Evolutionary conservation across 2,329 filamentous ascomycete genomes (phyloP), one percentile per base, ranked within the genome.

Genomic region (Aspergillus sp.): DNA sequence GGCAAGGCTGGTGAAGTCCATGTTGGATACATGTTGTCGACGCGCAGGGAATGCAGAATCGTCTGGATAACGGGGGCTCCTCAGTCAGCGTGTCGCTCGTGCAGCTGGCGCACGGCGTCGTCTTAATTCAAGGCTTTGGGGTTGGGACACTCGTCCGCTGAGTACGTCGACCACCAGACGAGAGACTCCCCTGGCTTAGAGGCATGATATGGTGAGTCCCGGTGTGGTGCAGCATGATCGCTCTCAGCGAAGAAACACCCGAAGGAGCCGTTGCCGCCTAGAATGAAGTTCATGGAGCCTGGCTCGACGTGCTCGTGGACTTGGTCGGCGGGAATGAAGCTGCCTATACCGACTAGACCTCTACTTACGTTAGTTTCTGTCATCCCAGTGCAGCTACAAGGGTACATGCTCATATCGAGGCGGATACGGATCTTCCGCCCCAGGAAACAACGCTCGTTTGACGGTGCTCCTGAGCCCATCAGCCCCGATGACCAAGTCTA

Each of bases 181-280:
- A 73, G 50, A 7, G 57, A 53, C 13, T 64, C 53, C 2, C 66
- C 65, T 2, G 63, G 65, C 7, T 55, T 50, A 2, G 60, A 58
- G 12, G 62, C 50, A 22, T 63, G 48, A 30, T 55, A 60, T 22
- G 58, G 46, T 9, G 60, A 58, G 49, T 64, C 52, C 17, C 60
- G 46, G 37, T 61, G 49, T 2, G 53, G 47, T 12, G 53, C 56
- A 2, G 52, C 45, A 7, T 45, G 7, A 3, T 57, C 50, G 37
- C 59, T 64, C 6, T 56, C 53, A 12, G 63, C 56, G 44, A 67
- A 70, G 22, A 70, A 68, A 54, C 76, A 77, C 1, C 75, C 75
- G 52, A 78, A 77, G 55, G 77, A 78, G 0, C 75, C 75, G 45
- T 74, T 74, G 1, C 69, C 63, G 1, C 75, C 74, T 48, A 75